These are phyloP conservation scores for Lodderomyces pseudojiufengensis DNA, from an alignment of 1,139 yeast genomes.

Conservation along the genomic window DNA sequence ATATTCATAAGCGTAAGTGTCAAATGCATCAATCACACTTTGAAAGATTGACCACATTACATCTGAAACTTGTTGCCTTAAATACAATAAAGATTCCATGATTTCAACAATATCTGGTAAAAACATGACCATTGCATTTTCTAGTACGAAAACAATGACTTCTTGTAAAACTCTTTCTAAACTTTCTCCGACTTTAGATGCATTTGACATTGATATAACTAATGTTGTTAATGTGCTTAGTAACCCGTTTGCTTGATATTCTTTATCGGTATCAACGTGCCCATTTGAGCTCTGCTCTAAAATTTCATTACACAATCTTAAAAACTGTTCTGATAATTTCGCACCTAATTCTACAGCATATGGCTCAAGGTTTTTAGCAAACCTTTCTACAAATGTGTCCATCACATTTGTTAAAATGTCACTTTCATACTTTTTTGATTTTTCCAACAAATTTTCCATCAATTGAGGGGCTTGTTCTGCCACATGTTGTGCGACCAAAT, in stretches of 20 bases:
- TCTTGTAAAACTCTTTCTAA: conserved; percentile 40
- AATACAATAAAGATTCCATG: conserved; percentile 44
- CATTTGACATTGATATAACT: conserved; percentile 49
- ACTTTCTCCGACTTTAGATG: conserved; percentile 41
- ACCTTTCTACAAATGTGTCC: conserved; percentile 55
- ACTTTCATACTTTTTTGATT: conserved; percentile 49
- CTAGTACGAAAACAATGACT: conserved; percentile 43
- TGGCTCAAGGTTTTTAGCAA: conserved; percentile 52
- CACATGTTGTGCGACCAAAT: conserved; percentile 43
- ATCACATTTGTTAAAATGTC: conserved; percentile 53
- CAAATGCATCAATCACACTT: conserved; percentile 44
- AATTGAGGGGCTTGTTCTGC: conserved; percentile 50
- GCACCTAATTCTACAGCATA: conserved; percentile 49
- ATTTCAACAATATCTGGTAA: conserved; percentile 49
- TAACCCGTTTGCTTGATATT: conserved; percentile 51
- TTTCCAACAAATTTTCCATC: conserved; percentile 49
- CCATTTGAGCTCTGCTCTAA: conserved; percentile 28
- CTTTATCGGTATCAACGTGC: conserved; percentile 40
- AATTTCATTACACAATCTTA: conserved; percentile 42
- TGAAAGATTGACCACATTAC: conserved; percentile 46
- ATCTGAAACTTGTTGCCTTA: conserved; percentile 41
- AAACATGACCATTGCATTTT: conserved; percentile 46
- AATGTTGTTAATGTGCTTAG: conserved; percentile 50
- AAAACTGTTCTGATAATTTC: conserved; percentile 47
- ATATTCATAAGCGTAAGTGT: conserved; percentile 52